These are phyloP conservation scores for Salvia miltiorrhiza DNA, from an alignment of 257 asterid species.

Conservation along the genomic window DNA sequence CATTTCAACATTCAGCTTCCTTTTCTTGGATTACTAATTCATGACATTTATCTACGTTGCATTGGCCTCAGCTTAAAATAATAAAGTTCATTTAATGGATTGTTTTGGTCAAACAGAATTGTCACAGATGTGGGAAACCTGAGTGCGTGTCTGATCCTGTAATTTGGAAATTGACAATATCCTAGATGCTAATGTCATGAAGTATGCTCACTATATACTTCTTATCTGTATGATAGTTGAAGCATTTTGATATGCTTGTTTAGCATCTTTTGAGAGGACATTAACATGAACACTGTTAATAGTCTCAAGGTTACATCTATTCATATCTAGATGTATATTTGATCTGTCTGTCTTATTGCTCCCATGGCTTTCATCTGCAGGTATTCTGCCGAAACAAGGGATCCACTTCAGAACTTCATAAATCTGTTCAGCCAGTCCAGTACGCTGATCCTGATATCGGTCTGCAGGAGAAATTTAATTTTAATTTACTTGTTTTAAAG, in stretches of 20 bases:
- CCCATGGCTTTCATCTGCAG: slow-evolving; percentile 35
- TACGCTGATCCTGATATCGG: slow-evolving; percentile 48
- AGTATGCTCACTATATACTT: not conserved
- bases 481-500: not conserved
- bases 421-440: slow-evolving; percentile 31
- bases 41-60: not conserved
- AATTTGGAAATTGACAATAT: not conserved
- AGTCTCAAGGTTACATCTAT: slow-evolving; percentile 1
- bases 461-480: slow-evolving; percentile 21
- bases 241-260: not conserved
- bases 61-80: not conserved
- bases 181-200: not conserved
- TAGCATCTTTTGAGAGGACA: not conserved
- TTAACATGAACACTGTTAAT: not conserved
- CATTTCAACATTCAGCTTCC: not conserved
- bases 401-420: slow-evolving; percentile 22
- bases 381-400: slow-evolving; percentile 54
- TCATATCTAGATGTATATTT: not conserved
- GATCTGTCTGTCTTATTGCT: slow-evolving; percentile 14
- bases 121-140: not conserved
- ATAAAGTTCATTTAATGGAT: not conserved
- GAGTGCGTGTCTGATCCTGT: not conserved
- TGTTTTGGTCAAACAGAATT: not conserved
- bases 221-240: not conserved
- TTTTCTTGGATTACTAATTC: not conserved